A percentile compares a stretch with the other conserved stretches of the same genome.
These are phyloP conservation scores for Pharnaceum exiguum DNA, from an alignment of 148 eudicot species.

Conservation along the genomic window DNA sequence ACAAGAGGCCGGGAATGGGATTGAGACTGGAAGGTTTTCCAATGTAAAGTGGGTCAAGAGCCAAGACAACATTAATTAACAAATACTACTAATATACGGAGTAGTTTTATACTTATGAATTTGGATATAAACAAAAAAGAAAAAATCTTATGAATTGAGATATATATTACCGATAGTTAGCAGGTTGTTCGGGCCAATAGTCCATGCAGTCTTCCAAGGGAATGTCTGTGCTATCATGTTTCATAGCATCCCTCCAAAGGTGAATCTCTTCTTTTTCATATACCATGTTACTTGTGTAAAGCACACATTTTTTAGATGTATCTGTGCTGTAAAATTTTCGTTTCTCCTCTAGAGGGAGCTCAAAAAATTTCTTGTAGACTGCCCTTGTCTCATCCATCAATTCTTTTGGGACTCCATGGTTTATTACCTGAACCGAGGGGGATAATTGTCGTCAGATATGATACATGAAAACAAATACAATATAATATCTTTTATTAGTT, in stretches of 20 bases:
- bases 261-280: constrained; percentile 40
- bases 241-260: constrained; percentile 51
- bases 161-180: constrained; percentile 25
- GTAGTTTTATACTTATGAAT: no score
- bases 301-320: constrained; percentile 23
- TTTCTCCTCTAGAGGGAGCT: constrained; percentile 36
- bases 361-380: constrained; percentile 44
- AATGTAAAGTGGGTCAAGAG: no score
- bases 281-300: constrained; percentile 35
- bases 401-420: constrained; percentile 25
- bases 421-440: constrained; percentile 11
- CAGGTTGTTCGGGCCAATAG: constrained; percentile 47
- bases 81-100: no score
- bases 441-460: no score
- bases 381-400: constrained; percentile 28
- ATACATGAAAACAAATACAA: no score
- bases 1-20: no score
- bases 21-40: no score
- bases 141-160: constrained; percentile 18
- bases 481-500: no score
- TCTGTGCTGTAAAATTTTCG: constrained; percentile 19
- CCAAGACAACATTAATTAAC: no score
- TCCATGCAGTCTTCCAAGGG: constrained; percentile 47
- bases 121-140: no score
- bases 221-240: constrained; percentile 34